Conservation (phyloP, 441 rosid genomes). For the Cnidoscolus chayamansa region DNA sequence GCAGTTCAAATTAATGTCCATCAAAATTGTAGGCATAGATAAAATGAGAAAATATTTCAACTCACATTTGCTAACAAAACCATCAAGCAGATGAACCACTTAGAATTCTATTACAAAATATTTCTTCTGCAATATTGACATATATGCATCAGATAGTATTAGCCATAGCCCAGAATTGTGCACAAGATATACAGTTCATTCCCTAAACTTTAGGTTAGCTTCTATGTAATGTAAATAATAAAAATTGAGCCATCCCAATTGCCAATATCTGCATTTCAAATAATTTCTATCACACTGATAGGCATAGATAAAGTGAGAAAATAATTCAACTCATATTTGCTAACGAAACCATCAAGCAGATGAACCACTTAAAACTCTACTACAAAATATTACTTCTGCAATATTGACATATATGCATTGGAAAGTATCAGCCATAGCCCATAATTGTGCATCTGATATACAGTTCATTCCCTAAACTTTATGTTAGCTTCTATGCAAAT, state of each 20-base stretch:
- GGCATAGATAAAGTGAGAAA: background rate
- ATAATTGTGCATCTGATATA: background rate
- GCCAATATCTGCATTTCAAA: constrained; percentile 50
- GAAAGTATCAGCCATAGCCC: background rate
- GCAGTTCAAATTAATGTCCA: constrained; percentile 25
- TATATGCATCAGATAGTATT: background rate
- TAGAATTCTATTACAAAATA: background rate
- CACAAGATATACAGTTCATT: background rate
- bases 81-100: background rate
- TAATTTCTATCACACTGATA: constrained; percentile 2
- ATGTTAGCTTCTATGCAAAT: background rate
- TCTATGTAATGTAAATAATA: background rate
- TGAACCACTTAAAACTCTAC: background rate
- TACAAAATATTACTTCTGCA: background rate
- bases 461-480: background rate
- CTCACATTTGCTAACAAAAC: background rate
- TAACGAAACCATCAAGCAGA: background rate
- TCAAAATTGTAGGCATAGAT: background rate
- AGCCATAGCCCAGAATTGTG: background rate
- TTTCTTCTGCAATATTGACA: background rate
- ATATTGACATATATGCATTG: background rate
- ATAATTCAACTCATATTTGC: background rate
- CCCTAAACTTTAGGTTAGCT: background rate
- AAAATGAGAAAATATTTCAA: background rate
- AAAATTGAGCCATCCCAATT: background rate